Evolutionary conservation across 1,139 yeast genomes (phyloP), one percentile per base, ranked within the genome.

Genomic region (Geotrichum bryndzae): DNA sequence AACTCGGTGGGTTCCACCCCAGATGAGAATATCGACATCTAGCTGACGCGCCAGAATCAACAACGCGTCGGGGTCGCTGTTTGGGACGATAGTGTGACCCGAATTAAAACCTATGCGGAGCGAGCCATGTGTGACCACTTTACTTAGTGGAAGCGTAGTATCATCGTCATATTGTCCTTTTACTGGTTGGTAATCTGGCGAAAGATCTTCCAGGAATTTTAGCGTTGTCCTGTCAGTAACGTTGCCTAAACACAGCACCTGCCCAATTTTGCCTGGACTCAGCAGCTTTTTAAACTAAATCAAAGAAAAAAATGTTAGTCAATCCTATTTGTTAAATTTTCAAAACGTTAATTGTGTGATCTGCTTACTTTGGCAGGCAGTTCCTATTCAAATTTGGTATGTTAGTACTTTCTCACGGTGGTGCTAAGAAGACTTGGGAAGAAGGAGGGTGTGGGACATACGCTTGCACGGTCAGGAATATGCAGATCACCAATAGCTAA

Each of bases 1-100:
- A 7, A 90, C 96, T 66, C 85, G 84, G 73, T 90, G 96, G 1
- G 96, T 87, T 0, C 97, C 96, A n/a, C 98, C 98, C 90, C 96
- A 90, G n/a, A 94, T 80, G 68, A 94, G 79, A 10, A 94, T 82
- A 74, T 94, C 98, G 55, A 90, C 98, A 72, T 92, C 96, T 79
- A 92, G 79, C 74, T 91, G 94, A 64, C 99, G 80, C 0, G 99
- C 97, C 64, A 89, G 82, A 0, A 88, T 84, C 68, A 90, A 79
- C 63, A 94, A 79, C 54, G 96, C 86, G 69, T 92, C 83, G 2
- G 97, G 96, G 70, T 94, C 99, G 55, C 85, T 84, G 65, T 85
- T 84, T 0, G 99, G 99, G 11, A 92, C 86, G 2, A 91, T 80
- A 46, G 88, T 87, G 72, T 84, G 87, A 10, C 98, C 97, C 68